Evolutionary conservation across 768 basidiomycete genomes (phyloP).

Genomic region (Phylloporus sp.): DNA sequence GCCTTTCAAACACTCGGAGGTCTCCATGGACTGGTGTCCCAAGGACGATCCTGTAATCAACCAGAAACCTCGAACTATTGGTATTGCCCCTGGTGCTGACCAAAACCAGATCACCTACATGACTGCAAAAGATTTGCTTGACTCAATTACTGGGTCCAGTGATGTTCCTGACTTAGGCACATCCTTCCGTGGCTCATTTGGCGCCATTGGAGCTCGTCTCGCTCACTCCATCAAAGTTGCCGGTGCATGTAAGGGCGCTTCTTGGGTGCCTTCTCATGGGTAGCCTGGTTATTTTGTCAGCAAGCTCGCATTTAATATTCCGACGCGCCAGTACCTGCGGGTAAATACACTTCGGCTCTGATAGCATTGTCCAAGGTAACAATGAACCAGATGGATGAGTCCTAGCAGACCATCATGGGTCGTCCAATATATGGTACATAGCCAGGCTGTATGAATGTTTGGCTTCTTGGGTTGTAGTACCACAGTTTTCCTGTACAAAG

Average conservation of each 20-base stretch:
- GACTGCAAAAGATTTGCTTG: constrained; percentile 26
- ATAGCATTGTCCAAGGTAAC: too few species aligned
- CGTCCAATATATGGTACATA: too few species aligned
- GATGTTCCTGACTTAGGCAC: constrained; percentile 8
- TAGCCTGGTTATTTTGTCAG: constrained; percentile 6
- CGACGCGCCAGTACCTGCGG: not conserved
- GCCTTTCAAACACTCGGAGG: constrained; percentile 3
- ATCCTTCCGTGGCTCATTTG: constrained; percentile 26
- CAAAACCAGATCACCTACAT: not conserved
- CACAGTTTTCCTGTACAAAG: too few species aligned
- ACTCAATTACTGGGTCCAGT: constrained; percentile 22
- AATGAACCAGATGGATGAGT: not conserved
- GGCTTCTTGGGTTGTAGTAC: too few species aligned
- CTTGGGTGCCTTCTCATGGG: constrained; percentile 21
- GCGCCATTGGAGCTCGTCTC: constrained; percentile 19
- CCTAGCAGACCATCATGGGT: not conserved
- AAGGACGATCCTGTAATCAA: constrained; percentile 29
- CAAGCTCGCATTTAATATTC: not conserved
- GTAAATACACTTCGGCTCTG: too few species aligned
- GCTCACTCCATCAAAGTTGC: constrained; percentile 18
- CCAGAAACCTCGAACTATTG: constrained; percentile 21
- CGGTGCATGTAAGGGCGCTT: constrained; percentile 12
- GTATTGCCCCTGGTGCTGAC: constrained; percentile 28
- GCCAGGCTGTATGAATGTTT: too few species aligned
- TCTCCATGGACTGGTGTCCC: constrained; percentile 28